phyloP scores from a whole-genome alignment of 1,284 basidiomycete genomes.

The Cystobasidium pallidum region DNA sequence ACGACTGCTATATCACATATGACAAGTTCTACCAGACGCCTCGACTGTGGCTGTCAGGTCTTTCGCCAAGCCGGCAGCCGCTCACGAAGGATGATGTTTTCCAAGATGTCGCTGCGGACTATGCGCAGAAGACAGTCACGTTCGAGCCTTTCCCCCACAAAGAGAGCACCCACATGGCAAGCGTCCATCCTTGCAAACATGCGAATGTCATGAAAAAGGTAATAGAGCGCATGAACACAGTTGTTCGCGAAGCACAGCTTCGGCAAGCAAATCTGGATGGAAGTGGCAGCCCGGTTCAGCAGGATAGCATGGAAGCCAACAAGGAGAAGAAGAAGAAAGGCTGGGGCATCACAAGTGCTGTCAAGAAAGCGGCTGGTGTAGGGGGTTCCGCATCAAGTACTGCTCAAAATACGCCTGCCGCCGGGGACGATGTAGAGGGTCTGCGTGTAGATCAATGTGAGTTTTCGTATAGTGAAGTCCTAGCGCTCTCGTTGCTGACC shows the following conservation, averaged over 20 bases:
- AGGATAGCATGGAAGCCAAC: slow-evolving; percentile 45
- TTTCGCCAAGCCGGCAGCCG: neutral
- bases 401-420: slow-evolving; percentile 50
- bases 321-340: slow-evolving; percentile 72
- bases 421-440: slow-evolving; percentile 68
- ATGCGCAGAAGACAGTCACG: slow-evolving; percentile 98
- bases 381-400: slow-evolving; percentile 48
- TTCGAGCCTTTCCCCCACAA: slow-evolving; percentile 97
- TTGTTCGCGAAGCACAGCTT: slow-evolving; percentile 60
- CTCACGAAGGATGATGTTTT: slow-evolving; percentile 83
- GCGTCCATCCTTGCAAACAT: slow-evolving; percentile 98
- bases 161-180: slow-evolving; percentile 69
- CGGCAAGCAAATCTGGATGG: slow-evolving; percentile 53
- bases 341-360: slow-evolving; percentile 68
- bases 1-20: slow-evolving; percentile 99
- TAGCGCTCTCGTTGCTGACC: neutral
- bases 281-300: neutral
- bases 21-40: slow-evolving; percentile 75
- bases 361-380: slow-evolving; percentile 70
- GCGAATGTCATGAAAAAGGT: slow-evolving; percentile 99
- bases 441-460: slow-evolving; percentile 86
- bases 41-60: slow-evolving; percentile 53
- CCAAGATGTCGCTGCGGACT: slow-evolving; percentile 95
- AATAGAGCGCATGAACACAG: slow-evolving; percentile 91
- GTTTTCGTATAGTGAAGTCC: slow-evolving; percentile 23